Evolutionary conservation across 352 stramenopile species (phyloP).

Genomic region (Achlya hypogyna): DNA sequence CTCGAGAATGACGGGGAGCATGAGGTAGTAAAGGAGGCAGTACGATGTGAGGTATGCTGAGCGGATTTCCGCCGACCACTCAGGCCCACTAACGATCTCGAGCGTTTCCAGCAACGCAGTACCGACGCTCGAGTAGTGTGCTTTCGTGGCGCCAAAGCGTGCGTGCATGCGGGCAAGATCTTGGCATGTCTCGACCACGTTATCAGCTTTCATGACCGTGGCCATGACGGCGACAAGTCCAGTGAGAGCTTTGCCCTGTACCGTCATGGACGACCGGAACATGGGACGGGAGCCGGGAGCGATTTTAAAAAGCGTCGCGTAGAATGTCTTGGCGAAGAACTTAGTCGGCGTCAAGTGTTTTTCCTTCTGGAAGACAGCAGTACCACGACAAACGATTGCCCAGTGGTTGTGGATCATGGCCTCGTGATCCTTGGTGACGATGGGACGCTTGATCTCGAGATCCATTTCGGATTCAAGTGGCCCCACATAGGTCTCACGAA

Average conservation of each 20-base stretch:
- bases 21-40: slow-evolving; percentile 5
- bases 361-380: neutral
- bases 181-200: neutral
- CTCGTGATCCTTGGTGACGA: slow-evolving; percentile 5
- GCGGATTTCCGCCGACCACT: neutral
- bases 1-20: neutral
- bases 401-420: slow-evolving; percentile 5
- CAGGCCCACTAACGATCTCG: neutral
- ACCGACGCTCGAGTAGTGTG: slow-evolving; percentile 6
- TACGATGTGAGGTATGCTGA: slow-evolving; percentile 9
- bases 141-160: neutral
- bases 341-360: slow-evolving; percentile 14
- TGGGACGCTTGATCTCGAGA: neutral
- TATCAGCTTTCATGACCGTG: slow-evolving; percentile 2
- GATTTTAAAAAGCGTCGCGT: neutral
- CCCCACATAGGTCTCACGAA: neutral
- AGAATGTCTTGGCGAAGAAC: slow-evolving; percentile 7
- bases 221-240: neutral
- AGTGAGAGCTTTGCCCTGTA: slow-evolving; percentile 7
- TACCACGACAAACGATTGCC: neutral
- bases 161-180: neutral
- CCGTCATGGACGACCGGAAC: slow-evolving; percentile 11
- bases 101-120: neutral
- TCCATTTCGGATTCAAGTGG: neutral
- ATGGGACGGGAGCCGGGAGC: neutral